These are phyloP conservation scores for Globisporangium iwayamae DNA, from an alignment of 352 stramenopile genomes.

Conservation along the genomic window DNA sequence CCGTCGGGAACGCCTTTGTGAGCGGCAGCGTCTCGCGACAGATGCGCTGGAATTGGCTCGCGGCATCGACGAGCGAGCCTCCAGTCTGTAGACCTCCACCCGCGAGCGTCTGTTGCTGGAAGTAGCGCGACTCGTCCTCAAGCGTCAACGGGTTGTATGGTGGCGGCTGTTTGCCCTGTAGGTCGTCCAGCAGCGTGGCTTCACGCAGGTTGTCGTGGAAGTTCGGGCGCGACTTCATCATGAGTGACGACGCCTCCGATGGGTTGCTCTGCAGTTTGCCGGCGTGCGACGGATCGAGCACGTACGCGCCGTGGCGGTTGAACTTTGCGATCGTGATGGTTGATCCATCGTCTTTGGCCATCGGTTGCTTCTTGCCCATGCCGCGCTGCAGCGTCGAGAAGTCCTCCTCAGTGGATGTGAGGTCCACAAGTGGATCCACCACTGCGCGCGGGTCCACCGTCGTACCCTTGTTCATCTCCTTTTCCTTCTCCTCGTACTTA, in stretches of 20 bases:
- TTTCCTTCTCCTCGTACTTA: constrained; percentile 79
- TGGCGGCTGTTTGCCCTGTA: constrained; percentile 40
- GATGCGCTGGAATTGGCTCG: constrained; percentile 39
- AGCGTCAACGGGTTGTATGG: constrained; percentile 79
- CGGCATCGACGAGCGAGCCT: constrained; percentile 23
- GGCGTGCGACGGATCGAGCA: constrained; percentile 68
- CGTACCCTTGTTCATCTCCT: constrained; percentile 40
- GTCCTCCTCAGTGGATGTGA: constrained; percentile 72
- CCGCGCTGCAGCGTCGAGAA: constrained; percentile 30
- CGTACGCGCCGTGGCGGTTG: constrained; percentile 79
- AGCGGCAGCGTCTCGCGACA: constrained; percentile 41
- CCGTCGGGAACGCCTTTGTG: constrained; percentile 51
- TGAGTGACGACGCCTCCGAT: constrained; percentile 9
- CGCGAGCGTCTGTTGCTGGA: constrained; percentile 49
- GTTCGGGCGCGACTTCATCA: constrained; percentile 30
- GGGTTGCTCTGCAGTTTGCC: constrained; percentile 42
- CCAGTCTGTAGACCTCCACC: neutral
- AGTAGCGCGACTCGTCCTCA: constrained; percentile 82
- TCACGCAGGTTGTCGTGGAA: constrained; percentile 59
- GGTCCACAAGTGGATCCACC: constrained; percentile 76
- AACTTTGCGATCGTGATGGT: constrained; percentile 86
- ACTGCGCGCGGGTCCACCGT: constrained; percentile 56
- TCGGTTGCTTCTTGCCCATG: constrained; percentile 19
- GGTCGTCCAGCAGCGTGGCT: constrained; percentile 69
- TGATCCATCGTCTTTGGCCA: constrained; percentile 43